Base-by-base conservation (phyloP, 1,284 basidiomycete genomes). In the Puccinia hordei region DNA sequence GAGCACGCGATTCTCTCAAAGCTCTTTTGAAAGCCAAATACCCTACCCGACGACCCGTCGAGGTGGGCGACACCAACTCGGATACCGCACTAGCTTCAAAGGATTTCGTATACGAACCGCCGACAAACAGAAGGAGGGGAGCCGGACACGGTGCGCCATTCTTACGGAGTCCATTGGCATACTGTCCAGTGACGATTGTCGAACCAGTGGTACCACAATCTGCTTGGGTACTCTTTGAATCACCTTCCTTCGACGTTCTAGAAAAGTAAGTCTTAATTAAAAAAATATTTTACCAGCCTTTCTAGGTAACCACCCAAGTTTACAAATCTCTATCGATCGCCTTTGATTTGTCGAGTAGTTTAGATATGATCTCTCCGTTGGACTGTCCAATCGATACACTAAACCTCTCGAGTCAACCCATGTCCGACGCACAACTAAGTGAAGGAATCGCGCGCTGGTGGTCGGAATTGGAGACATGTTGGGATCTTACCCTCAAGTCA, bases 21-120 rank as follows among this genome's bases (percentile, higher is more conserved):
- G 19, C 15, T 9, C 5, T 69, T 10, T 17, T 69, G 44, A 69
- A 49, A 15, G 44, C 24, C n/a, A 46, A 69, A 49, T 69, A 69
- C 46, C 66, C 66, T 15, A 49, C 66, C 12, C 66, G 66, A 15
- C 66, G 66, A 69, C 22, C 44, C 35, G 44, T 69, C 24, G 44
- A 69, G 17, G 66, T 69, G 19, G 66, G 66, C 17, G 66, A 69
- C 35, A 69, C 66, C n/a, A 69, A 69, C 24, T 69, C 66, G 13
- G 66, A 69, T 30, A 69, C 66, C 27, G 66, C 66, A 17, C n/a
- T 49, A 8, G 27, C 30, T 33, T 69, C 66, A 24, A 24, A 41
- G 24, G 44, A 27, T 27, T 69, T 17, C 66, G 66, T 69, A 13
- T 69, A 69, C 44, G 66, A 69, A 15, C 0, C 66, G 5, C 66